A percentile compares a stretch with the other conserved stretches of the same genome.
Conservation (phyloP, 2,329 filamentous ascomycete genomes). For the Trichoderma polysporum region DNA sequence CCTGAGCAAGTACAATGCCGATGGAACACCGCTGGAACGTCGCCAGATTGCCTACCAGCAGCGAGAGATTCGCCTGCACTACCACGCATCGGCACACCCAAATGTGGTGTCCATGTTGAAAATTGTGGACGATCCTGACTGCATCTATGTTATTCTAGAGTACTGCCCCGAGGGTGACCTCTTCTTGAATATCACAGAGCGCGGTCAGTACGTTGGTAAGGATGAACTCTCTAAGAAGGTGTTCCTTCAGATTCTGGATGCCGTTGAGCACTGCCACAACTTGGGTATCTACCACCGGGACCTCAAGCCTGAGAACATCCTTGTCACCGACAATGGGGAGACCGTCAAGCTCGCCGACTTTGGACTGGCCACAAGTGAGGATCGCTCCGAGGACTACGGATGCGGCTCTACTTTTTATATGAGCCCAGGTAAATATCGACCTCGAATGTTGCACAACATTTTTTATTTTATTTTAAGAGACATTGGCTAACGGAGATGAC, state of each 20-base stretch:
- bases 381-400: constrained; percentile 87
- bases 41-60: constrained; percentile 89
- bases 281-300: constrained; percentile 96
- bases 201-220: constrained; percentile 88
- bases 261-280: constrained; percentile 91
- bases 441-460: too few relatives aligned
- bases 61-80: constrained; percentile 88
- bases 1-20: constrained; percentile 81
- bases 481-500: constrained; percentile 9
- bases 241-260: constrained; percentile 94
- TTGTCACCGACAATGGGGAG: constrained; percentile 84
- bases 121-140: constrained; percentile 88
- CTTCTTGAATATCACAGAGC: constrained; percentile 96
- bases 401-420: constrained; percentile 99
- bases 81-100: constrained; percentile 81
- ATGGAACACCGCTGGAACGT: constrained; percentile 70
- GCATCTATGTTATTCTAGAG: constrained; percentile 94
- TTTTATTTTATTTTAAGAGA: not conserved
- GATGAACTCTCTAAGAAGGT: constrained; percentile 82
- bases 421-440: constrained; percentile 78
- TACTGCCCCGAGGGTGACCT: constrained; percentile 96
- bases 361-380: constrained; percentile 84
- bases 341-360: constrained; percentile 97
- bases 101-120: constrained; percentile 93
- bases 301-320: constrained; percentile 95